These are phyloP conservation scores for Pichia deserticola DNA, from an alignment of 805 yeast species.

Conservation along the genomic window DNA sequence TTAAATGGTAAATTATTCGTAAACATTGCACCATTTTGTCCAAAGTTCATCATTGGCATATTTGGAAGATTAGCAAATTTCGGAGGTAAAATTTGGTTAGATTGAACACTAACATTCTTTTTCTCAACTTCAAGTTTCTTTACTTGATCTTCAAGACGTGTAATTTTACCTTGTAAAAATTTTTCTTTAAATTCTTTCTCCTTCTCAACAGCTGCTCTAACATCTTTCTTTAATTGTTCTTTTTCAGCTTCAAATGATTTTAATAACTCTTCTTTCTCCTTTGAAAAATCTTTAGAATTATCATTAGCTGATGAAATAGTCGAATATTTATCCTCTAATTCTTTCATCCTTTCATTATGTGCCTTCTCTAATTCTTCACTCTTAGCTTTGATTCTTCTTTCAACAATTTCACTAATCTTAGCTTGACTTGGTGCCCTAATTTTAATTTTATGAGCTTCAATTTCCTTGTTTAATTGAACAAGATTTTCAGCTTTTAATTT, in stretches of 20 bases:
- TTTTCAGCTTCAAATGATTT: conserved; percentile 21
- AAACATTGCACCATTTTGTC: neutral
- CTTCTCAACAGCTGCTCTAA: conserved; percentile 44
- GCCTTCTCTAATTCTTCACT: conserved; percentile 30
- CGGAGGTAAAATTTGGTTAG: neutral
- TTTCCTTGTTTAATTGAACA: conserved; percentile 25
- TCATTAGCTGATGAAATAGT: conserved; percentile 1
- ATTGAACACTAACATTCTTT: neutral
- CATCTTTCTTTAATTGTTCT: conserved; percentile 36
- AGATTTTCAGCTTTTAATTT: conserved; percentile 18
- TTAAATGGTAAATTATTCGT: neutral
- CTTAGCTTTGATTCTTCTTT: conserved; percentile 28
- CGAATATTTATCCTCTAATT: neutral
- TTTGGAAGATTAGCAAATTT: conserved; percentile 1
- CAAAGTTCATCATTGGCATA: conserved; percentile 4
- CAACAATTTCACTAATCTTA: conserved; percentile 30
- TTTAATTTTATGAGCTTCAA: conserved; percentile 26
- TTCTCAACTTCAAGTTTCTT: conserved; percentile 14
- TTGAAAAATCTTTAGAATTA: conserved; percentile 11
- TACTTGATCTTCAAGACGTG: conserved; percentile 39
- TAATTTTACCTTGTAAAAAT: conserved; percentile 45
- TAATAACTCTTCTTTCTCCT: conserved; percentile 16
- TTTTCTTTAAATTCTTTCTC: conserved; percentile 52
- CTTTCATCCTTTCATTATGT: conserved; percentile 17
- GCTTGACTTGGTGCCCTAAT: conserved; percentile 34